Evolutionary conservation across 345 rosid genomes (phyloP), one percentile per base, ranked within the genome.

Genomic region (Eucalyptus rudis): DNA sequence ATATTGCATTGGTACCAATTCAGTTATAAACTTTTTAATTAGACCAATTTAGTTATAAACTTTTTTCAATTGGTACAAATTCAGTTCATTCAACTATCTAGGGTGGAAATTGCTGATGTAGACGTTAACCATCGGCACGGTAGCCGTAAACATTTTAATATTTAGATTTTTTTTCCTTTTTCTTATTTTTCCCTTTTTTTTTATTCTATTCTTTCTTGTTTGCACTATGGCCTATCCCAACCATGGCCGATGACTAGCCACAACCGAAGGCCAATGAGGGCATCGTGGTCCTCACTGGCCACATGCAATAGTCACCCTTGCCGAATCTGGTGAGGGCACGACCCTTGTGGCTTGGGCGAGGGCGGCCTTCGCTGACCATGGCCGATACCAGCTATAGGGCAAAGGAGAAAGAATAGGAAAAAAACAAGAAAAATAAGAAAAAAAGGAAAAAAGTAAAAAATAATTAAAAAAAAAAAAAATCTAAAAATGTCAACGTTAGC

Each of bases 231-330:
- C 4, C 2, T 52, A 3, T 52, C 58, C 25, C 5, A 0, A 52
- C 58, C 58, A 52, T 3, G 58, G 25, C 10, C 1, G 1, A 52
- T 3, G 10, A 52, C 58, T 0, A 20, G 4, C 25, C 58, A 52
- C 0, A 20, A 0, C 25, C 5, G 0, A 52, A 52, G 58, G 4
- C 58, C 0, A 52, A 52, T 3, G 4, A 52, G 10, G 58, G 58
- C 24, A 0, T 52, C 2, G 0, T 20, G 58, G 25, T 3, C 58
- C 58, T 52, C 0, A 0, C 9, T 0, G 0, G 2, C 58, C n/a
- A 8, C 0, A 20, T 0, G 58, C 25, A 52, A 20, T 0, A 2
- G 0, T 52, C 25, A 52, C 58, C 58, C 25, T 52, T 8, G 58
- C 5, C 0, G 25, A 52, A 52, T 52, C 0, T 20, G 0, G 25